phyloP scores from a whole-genome alignment of 768 basidiomycete species.

The Phylloporus sp. region DNA sequence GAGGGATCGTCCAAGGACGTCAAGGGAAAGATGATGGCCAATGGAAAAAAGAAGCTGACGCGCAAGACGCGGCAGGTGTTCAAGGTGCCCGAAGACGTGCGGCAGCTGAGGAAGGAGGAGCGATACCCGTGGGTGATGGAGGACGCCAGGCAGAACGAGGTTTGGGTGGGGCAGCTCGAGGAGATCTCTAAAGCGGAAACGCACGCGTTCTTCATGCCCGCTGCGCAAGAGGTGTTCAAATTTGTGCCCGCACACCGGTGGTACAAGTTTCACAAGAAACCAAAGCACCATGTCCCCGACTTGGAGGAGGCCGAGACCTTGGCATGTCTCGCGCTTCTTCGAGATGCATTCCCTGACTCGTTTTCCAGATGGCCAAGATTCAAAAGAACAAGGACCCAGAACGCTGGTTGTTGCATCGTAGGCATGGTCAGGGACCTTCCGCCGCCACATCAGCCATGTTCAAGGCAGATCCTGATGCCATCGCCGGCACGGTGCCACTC shows the following conservation, averaged over 20 bases:
- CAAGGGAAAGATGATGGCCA: conserved; percentile 42
- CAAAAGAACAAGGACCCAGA: conserved; percentile 76
- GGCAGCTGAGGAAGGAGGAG: conserved; percentile 81
- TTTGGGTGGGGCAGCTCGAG: conserved; percentile 82
- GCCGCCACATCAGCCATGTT: conserved; percentile 64
- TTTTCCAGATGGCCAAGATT: conserved; percentile 34
- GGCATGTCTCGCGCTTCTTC: conserved; percentile 38
- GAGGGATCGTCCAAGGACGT: conserved; percentile 29
- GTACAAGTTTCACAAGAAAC: conserved; percentile 90
- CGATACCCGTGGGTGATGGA: conserved; percentile 92
- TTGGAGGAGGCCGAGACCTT: conserved; percentile 64
- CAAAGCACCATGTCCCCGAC: conserved; percentile 67
- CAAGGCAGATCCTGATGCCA: conserved; percentile 56
- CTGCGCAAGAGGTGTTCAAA: conserved; percentile 76
- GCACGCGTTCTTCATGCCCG: conserved; percentile 82
- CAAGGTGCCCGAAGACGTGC: conserved; percentile 70
- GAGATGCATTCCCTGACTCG: background rate
- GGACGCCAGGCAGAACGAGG: conserved; percentile 64
- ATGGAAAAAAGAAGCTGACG: conserved; percentile 70
- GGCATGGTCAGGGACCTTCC: conserved; percentile 57
- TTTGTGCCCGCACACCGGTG: conserved; percentile 85
- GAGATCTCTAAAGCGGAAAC: conserved; percentile 68
- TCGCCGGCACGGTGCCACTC: conserved; percentile 41
- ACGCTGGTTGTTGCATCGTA: conserved; percentile 62
- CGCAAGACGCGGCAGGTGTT: conserved; percentile 84